These are phyloP conservation scores for Senecio squalidus DNA, from an alignment of 140 eudicot genomes.

Conservation along the genomic window DNA sequence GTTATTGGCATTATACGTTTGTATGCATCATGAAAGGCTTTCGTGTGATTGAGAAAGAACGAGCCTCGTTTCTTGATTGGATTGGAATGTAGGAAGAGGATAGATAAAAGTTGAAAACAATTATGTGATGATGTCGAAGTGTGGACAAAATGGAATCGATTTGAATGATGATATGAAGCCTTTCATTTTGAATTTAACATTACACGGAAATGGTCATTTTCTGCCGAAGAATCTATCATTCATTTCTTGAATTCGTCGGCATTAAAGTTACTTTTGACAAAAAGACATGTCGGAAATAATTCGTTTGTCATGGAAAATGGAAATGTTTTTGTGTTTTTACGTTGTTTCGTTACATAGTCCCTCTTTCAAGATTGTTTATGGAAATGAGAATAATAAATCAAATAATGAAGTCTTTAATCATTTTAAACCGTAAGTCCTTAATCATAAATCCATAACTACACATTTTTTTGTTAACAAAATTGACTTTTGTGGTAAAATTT, in stretches of 20 bases:
- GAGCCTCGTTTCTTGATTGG: conserved; percentile 4
- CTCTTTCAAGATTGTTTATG: too few species aligned
- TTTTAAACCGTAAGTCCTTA: too few species aligned
- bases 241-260: background rate
- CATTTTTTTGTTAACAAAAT: too few species aligned
- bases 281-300: conserved; percentile 1
- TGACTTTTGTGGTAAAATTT: too few species aligned
- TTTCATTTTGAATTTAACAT: background rate
- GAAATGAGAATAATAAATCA: too few species aligned
- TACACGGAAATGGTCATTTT: background rate
- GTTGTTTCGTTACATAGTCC: background rate
- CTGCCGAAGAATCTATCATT: background rate
- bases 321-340: background rate
- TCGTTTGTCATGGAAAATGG: background rate
- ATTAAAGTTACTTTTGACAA: background rate
- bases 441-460: too few species aligned
- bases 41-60: conserved; percentile 11
- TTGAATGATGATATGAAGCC: conserved; percentile 8
- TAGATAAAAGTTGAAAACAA: background rate
- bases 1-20: background rate
- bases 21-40: conserved; percentile 13
- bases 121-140: conserved; percentile 4
- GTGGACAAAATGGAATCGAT: conserved; percentile 3
- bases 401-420: too few species aligned
- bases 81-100: background rate